These are phyloP conservation scores for Pneumocystis wakefieldiae DNA, from an alignment of 1,139 yeast species.

Conservation along the genomic window DNA sequence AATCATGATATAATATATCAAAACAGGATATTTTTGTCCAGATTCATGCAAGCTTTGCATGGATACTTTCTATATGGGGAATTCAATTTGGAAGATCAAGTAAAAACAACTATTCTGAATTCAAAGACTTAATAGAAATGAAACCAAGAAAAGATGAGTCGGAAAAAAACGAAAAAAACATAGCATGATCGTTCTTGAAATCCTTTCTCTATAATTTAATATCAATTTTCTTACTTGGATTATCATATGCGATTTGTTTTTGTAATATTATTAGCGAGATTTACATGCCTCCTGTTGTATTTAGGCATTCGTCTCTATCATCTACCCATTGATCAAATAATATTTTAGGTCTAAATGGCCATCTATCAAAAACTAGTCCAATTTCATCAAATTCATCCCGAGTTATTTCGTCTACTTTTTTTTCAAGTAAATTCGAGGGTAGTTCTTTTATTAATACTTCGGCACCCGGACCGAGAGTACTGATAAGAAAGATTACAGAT, in stretches of 20 bases:
- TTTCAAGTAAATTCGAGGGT: not conserved
- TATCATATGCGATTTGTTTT: not conserved
- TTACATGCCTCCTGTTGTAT: not conserved
- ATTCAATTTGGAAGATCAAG: not conserved
- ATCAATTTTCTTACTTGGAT: not conserved
- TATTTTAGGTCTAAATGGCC: not conserved
- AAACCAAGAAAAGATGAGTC: not conserved
- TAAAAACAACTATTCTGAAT: not conserved
- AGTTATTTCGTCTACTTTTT: not conserved
- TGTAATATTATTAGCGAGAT: not conserved
- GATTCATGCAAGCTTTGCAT: too few species aligned
- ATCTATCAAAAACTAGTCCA: not conserved
- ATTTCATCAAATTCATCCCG: not conserved
- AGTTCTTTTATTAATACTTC: not conserved
- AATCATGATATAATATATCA: too few species aligned
- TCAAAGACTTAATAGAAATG: not conserved
- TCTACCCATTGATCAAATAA: not conserved
- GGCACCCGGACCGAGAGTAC: not conserved
- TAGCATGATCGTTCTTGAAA: not conserved
- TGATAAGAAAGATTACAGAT: not conserved
- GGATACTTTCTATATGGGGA: not conserved
- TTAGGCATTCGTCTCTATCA: not conserved
- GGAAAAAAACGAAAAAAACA: not conserved
- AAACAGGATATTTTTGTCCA: too few species aligned
- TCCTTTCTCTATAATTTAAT: not conserved